Evolutionary conservation across 1,284 basidiomycete species (phyloP).

Genomic region (Boletus austroedulis): DNA sequence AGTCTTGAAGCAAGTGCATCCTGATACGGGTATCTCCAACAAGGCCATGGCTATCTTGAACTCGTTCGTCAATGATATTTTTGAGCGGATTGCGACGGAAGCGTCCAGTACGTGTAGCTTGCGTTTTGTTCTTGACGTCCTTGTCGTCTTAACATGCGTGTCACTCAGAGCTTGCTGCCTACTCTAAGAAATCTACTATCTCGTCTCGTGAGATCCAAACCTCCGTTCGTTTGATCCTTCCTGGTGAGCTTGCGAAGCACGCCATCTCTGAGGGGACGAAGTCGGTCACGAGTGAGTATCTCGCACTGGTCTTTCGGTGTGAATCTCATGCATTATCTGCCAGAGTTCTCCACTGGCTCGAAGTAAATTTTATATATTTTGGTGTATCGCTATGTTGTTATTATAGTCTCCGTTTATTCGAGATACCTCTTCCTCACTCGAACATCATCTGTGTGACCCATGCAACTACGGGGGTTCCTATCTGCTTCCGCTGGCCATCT

Average conservation of each 20-base stretch:
- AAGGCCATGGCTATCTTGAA: slow-evolving; percentile 82
- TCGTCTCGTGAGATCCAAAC: slow-evolving; percentile 83
- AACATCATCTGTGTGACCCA: not conserved
- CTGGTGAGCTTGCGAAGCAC: slow-evolving; percentile 65
- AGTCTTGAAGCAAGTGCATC: slow-evolving; percentile 74
- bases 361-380: slow-evolving; percentile 32
- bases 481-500: not conserved
- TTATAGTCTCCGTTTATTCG: slow-evolving; percentile 32
- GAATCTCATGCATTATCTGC: not conserved
- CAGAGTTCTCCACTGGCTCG: slow-evolving; percentile 38
- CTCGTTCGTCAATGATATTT: slow-evolving; percentile 75
- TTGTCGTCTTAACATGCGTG: not conserved
- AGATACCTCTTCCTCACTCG: slow-evolving; percentile 28
- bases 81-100: slow-evolving; percentile 75
- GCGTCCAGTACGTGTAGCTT: slow-evolving; percentile 53
- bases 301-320: not conserved
- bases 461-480: not conserved
- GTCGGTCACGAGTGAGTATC: slow-evolving; percentile 37
- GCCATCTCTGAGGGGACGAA: slow-evolving; percentile 79
- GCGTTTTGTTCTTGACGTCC: not conserved
- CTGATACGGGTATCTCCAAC: slow-evolving; percentile 80
- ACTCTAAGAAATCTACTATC: slow-evolving; percentile 82
- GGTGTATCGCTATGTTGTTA: slow-evolving; percentile 36
- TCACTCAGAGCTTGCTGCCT: slow-evolving; percentile 66
- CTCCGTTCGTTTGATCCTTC: slow-evolving; percentile 73